Conservation (phyloP, 1,284 basidiomycete species). For the Porodaedalea pini region DNA sequence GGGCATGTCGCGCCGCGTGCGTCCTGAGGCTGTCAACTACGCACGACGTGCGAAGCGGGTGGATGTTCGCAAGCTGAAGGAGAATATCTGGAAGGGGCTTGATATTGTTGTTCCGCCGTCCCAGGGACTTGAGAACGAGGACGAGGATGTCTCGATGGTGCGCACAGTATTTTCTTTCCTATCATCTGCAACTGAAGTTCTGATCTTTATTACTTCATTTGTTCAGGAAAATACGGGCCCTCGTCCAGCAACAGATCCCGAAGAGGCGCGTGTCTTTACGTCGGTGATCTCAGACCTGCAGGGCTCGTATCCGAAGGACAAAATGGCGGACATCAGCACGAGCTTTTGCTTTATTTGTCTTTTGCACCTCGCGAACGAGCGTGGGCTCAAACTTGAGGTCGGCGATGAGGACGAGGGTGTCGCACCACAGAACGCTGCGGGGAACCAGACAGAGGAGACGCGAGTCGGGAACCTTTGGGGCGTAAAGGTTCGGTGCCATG, state of each 20-base stretch:
- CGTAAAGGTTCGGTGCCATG: conserved; percentile 53
- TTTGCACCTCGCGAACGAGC: conserved; percentile 92
- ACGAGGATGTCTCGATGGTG: conserved; percentile 49
- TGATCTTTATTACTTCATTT: conserved; percentile 9
- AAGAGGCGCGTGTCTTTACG: conserved; percentile 75
- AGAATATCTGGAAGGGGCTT: conserved; percentile 94
- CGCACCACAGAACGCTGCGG: conserved; percentile 26
- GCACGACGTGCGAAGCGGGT: conserved; percentile 96
- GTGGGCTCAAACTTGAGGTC: conserved; percentile 79
- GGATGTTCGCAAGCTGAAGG: conserved; percentile 95
- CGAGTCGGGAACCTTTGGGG: conserved; percentile 73
- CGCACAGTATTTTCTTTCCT: conserved; percentile 18
- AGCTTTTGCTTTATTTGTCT: conserved; percentile 99
- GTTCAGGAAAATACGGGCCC: conserved; percentile 34
- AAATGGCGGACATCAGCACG: conserved; percentile 97
- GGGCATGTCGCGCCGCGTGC: conserved; percentile 73
- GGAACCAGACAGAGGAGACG: conserved; percentile 33
- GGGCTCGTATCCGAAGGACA: conserved; percentile 82
- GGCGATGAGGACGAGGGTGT: conserved; percentile 34
- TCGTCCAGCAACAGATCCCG: conserved; percentile 49
- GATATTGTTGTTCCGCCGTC: conserved; percentile 56
- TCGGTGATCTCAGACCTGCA: conserved; percentile 82
- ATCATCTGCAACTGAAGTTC: conserved; percentile 3
- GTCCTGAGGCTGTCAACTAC: conserved; percentile 91
- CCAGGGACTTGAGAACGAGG: conserved; percentile 41